Percentiles rank a stretch among this genome's conserved stretches.
phyloP scores from a whole-genome alignment of 1,139 yeast genomes.

The Blastobotrys illinoisensis region DNA sequence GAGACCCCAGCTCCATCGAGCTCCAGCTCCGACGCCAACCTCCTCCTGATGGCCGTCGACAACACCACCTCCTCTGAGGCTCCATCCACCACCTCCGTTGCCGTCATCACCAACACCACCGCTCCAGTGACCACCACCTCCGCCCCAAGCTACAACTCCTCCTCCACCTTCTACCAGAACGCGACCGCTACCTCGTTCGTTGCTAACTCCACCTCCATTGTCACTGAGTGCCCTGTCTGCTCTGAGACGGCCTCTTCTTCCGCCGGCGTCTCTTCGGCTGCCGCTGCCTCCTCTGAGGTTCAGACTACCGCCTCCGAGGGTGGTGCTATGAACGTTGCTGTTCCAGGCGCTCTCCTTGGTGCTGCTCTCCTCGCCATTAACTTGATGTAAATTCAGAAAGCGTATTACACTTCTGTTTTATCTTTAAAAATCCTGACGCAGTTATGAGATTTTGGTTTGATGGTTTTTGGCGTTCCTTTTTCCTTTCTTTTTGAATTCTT shows the following conservation, averaged over 20 bases:
- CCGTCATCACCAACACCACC: constrained; percentile 1
- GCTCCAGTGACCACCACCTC: constrained; percentile 5
- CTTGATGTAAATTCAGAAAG: constrained; percentile 3
- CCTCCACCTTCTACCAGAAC: not conserved
- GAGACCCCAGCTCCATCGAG: not conserved
- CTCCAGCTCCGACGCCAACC: not conserved
- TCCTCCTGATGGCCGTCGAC: constrained; percentile 6
- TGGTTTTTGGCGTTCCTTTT: not conserved
- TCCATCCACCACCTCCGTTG: not conserved
- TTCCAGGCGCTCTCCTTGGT: constrained; percentile 5
- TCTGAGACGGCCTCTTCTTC: not conserved
- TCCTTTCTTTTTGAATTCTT: not conserved
- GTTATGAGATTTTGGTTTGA: not conserved
- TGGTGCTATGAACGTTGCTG: constrained; percentile 3
- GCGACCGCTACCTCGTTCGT: constrained; percentile 1
- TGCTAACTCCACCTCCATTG: constrained; percentile 4
- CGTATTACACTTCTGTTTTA: not conserved
- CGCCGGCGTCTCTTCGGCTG: not conserved
- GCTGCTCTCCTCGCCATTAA: constrained; percentile 6
- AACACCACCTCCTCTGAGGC: constrained; percentile 7
- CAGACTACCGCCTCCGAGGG: not conserved
- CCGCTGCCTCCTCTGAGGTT: constrained; percentile 1
- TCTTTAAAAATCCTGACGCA: not conserved
- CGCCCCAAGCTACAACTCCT: constrained; percentile 4
- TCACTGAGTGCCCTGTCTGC: not conserved